Evolutionary conservation across 352 stramenopile genomes (phyloP), one percentile per base, ranked within the genome.

Genomic region (Phytophthora aleatoria): DNA sequence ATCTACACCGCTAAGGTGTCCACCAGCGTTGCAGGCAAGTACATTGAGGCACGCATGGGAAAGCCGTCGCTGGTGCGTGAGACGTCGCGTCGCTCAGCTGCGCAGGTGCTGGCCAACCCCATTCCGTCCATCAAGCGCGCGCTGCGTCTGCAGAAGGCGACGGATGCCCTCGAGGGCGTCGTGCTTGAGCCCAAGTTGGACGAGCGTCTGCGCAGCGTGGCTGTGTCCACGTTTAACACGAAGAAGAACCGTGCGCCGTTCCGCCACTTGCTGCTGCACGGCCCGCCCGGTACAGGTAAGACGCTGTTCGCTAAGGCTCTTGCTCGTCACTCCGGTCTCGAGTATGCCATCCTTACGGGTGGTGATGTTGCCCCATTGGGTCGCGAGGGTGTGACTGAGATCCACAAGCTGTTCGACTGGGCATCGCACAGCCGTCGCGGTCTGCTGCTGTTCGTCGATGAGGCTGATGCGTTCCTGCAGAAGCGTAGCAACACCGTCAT

Each of bases 341-440:
- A 99, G 68, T 99, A 99, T 81, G 98, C 98, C 39, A 98, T 99
- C 74, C 84, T 99, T 43, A 99, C 96, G 5, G 98, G 97, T 77
- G 97, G 97, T 77, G 98, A 99, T 73, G 97, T 99, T 44, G 97
- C 96, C 9, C 97, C 98, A n/a, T 83, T 99, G 41, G 97, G 97
- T 42, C 83, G 83, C 27, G 96, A 99, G 75, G 97, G 95, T 41
- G 97, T 99, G 15, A 99, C 97, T 31, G 97, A 99, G 89, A 98
- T 99, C 71, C 97, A 99, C 83, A 98, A 98, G 79, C 74, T 99
- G n/a, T 99, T 99, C 74, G 97, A 99, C 79, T 99, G 97, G 97
- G 96, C 97, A 35, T 97, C 97, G 72, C 98, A 97, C 58, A 96
- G 85, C 65, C 85, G 89, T 49, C 92, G 93, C 36, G 98, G 98